Conservation (phyloP, 1,284 basidiomycete genomes). For the Malassezia cuniculi region DNA sequence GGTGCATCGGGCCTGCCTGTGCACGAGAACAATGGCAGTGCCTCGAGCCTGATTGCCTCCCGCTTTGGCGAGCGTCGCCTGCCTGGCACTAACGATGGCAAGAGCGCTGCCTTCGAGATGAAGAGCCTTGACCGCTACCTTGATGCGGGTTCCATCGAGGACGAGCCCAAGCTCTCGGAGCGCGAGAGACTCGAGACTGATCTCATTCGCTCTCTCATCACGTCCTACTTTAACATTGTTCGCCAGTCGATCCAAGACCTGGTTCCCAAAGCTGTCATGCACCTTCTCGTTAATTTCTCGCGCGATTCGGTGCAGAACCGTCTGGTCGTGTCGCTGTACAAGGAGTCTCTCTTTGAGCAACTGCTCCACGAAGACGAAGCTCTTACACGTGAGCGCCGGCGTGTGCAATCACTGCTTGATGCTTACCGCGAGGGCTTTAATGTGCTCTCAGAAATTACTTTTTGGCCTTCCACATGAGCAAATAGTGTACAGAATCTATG, state of each 20-base stretch:
- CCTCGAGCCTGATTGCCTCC: slow-evolving; percentile 17
- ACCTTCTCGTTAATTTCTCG: slow-evolving; percentile 84
- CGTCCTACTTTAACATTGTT: slow-evolving; percentile 89
- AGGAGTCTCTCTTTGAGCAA: slow-evolving; percentile 63
- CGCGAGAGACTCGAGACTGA: slow-evolving; percentile 93
- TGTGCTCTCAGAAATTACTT: slow-evolving; percentile 13
- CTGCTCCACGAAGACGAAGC: slow-evolving; percentile 91
- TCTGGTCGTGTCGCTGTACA: slow-evolving; percentile 81
- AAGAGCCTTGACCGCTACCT: slow-evolving; percentile 85
- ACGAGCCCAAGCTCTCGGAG: slow-evolving; percentile 53
- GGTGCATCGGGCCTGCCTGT: slow-evolving; percentile 32
- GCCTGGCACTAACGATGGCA: slow-evolving; percentile 62
- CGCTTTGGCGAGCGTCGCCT: slow-evolving; percentile 23
- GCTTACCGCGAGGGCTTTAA: slow-evolving; percentile 92
- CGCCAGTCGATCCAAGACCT: slow-evolving; percentile 93
- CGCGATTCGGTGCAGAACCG: slow-evolving; percentile 91
- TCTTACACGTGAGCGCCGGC: slow-evolving; percentile 75
- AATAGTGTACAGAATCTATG: slow-evolving; percentile 1
- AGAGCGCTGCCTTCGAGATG: slow-evolving; percentile 88
- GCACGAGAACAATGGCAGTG: slow-evolving; percentile 17
- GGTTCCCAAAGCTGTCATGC: slow-evolving; percentile 61
- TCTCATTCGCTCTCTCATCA: slow-evolving; percentile 83
- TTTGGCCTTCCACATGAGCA: slow-evolving; percentile 6
- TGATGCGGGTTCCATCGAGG: slow-evolving; percentile 35
- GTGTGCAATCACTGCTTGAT: slow-evolving; percentile 86